phyloP scores from a whole-genome alignment of 352 stramenopile genomes.

The Phytophthora constricta region DNA sequence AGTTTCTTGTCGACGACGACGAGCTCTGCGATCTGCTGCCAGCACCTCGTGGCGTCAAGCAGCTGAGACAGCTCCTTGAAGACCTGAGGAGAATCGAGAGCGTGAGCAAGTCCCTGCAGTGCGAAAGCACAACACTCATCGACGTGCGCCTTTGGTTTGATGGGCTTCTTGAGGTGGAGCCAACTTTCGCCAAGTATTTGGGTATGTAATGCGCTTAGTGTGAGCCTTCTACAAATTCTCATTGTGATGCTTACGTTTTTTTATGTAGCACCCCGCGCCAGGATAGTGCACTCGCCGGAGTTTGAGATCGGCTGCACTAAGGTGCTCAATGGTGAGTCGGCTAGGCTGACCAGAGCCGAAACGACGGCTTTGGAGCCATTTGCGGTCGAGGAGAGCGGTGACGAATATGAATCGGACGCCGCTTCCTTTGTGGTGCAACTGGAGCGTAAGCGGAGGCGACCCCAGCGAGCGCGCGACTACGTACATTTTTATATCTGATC shows the following conservation, averaged over 20 bases:
- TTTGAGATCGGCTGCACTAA: constrained; percentile 11
- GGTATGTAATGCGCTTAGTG: background rate
- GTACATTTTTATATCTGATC: background rate
- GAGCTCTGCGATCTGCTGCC: constrained; percentile 3
- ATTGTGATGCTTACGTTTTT: background rate
- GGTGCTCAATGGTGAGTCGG: background rate
- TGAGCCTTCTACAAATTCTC: background rate
- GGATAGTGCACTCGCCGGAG: background rate
- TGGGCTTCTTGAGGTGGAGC: constrained; percentile 4
- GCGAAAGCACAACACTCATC: background rate
- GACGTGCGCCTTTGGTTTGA: constrained; percentile 11
- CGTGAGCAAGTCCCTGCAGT: constrained; percentile 12
- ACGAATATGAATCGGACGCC: too few species aligned
- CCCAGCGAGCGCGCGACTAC: background rate
- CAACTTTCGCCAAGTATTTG: background rate
- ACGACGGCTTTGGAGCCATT: background rate
- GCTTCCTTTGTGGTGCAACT: background rate
- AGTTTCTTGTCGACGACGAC: constrained; percentile 17
- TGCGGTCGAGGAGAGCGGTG: background rate
- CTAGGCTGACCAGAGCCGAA: background rate
- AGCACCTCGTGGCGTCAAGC: background rate
- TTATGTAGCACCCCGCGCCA: background rate
- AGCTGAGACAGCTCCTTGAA: background rate
- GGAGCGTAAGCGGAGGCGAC: background rate
- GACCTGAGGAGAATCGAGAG: constrained; percentile 13